Percentiles rank a stretch among this genome's conserved stretches.
Evolutionary conservation across 345 rosid species (phyloP).

Genomic region (Raphanus sativus): DNA sequence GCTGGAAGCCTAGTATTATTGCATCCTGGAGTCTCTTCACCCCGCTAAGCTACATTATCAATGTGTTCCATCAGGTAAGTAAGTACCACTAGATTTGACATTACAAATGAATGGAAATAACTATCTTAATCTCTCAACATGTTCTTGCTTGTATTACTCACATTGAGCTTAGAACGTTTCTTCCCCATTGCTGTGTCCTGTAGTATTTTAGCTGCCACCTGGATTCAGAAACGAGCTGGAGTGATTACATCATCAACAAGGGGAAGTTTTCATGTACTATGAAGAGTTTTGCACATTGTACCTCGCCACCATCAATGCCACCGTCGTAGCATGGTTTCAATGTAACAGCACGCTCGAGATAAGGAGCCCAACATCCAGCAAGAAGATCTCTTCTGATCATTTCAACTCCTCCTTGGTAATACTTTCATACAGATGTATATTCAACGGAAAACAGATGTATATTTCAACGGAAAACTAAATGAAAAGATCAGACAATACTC

Average conservation of each 20-base stretch:
- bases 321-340: slow-evolving; percentile 82
- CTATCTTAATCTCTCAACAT: neutral
- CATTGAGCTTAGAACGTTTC: slow-evolving; percentile 73
- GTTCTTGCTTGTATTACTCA: slow-evolving; percentile 31
- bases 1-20: slow-evolving; percentile 85
- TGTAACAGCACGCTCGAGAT: slow-evolving; percentile 86
- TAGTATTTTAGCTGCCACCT: slow-evolving; percentile 84
- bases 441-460: too few species aligned
- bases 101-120: too few species aligned
- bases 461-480: too few species aligned
- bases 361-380: slow-evolving; percentile 84
- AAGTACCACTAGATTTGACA: neutral
- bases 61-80: neutral
- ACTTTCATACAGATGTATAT: slow-evolving; percentile 38
- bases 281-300: slow-evolving; percentile 31
- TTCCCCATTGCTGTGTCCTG: slow-evolving; percentile 88
- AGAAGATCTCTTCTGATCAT: slow-evolving; percentile 94
- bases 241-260: neutral
- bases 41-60: slow-evolving; percentile 65
- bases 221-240: slow-evolving; percentile 15
- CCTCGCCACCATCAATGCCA: slow-evolving; percentile 89
- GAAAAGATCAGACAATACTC: too few species aligned
- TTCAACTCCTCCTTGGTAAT: slow-evolving; percentile 88
- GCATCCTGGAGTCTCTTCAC: slow-evolving; percentile 92
- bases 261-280: neutral